A percentile compares a stretch with the other conserved stretches of the same genome.
Conservation (phyloP, 2,329 filamentous ascomycete genomes). For the Arthrobotrys conoides region DNA sequence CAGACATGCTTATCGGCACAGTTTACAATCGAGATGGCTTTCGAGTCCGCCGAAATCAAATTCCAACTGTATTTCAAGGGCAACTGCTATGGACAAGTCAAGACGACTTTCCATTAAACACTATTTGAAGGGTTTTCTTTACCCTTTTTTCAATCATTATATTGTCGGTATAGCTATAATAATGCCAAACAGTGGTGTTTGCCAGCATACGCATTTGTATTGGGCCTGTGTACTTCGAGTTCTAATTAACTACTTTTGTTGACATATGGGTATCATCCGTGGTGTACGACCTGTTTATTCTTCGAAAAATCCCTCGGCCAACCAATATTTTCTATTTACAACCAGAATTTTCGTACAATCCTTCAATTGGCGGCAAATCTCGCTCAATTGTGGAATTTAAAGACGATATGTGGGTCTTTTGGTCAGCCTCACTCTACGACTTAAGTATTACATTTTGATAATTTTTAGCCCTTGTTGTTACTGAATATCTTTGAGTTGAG, state of each 20-base stretch:
- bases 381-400: not conserved
- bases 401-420: not conserved
- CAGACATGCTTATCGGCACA: conserved; percentile 51
- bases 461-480: not conserved
- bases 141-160: not conserved
- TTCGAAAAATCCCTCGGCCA: not conserved
- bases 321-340: not conserved
- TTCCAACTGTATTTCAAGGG: conserved; percentile 60
- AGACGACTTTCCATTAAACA: conserved; percentile 56
- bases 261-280: not conserved
- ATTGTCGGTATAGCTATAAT: not conserved
- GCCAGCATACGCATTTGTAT: not conserved
- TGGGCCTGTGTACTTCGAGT: not conserved
- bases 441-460: not conserved
- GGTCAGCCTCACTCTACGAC: not conserved
- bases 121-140: not conserved
- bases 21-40: conserved; percentile 59
- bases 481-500: not conserved
- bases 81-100: conserved; percentile 57
- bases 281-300: not conserved
- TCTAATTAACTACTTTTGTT: not conserved
- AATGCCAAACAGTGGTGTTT: not conserved
- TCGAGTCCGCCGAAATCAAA: conserved; percentile 57
- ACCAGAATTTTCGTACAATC: not conserved
- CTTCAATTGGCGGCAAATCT: not conserved